phyloP scores from a whole-genome alignment of 2,329 filamentous ascomycete genomes.

The Claviceps capensis region DNA sequence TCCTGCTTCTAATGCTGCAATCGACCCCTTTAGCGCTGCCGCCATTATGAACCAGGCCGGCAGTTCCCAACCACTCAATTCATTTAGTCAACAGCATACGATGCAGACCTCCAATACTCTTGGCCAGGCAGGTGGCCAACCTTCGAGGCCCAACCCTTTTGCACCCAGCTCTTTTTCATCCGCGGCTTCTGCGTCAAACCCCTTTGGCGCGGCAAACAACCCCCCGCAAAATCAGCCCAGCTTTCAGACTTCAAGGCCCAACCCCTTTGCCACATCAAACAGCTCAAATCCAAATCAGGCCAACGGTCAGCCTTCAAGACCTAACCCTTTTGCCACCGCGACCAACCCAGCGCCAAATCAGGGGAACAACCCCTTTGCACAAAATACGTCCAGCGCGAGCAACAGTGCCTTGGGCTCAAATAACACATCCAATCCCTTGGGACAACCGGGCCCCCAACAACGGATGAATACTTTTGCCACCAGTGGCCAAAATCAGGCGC shows the following conservation, averaged over 20 bases:
- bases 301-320: slow-evolving; percentile 1
- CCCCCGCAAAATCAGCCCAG: slow-evolving; percentile 1
- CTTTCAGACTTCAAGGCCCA: no score
- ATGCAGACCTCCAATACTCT: slow-evolving; percentile 11
- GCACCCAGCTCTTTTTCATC: slow-evolving; percentile 2
- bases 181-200: neutral
- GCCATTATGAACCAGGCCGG: neutral
- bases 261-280: no score
- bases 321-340: slow-evolving; percentile 15
- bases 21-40: slow-evolving; percentile 17
- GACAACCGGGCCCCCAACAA: slow-evolving; percentile 9
- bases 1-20: neutral
- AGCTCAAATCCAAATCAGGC: neutral
- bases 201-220: slow-evolving; percentile 13
- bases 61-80: slow-evolving; percentile 8
- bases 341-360: slow-evolving; percentile 6
- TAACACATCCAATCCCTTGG: slow-evolving; percentile 11
- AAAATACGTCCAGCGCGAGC: neutral
- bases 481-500: slow-evolving; percentile 4
- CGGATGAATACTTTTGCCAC: slow-evolving; percentile 16
- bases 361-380: slow-evolving; percentile 13
- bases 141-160: slow-evolving; percentile 14
- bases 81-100: slow-evolving; percentile 6
- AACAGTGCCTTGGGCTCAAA: slow-evolving; percentile 12
- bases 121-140: slow-evolving; percentile 5